Conservation (phyloP, 192 early-diverging fungal genomes). For the Gigaspora rosea region DNA sequence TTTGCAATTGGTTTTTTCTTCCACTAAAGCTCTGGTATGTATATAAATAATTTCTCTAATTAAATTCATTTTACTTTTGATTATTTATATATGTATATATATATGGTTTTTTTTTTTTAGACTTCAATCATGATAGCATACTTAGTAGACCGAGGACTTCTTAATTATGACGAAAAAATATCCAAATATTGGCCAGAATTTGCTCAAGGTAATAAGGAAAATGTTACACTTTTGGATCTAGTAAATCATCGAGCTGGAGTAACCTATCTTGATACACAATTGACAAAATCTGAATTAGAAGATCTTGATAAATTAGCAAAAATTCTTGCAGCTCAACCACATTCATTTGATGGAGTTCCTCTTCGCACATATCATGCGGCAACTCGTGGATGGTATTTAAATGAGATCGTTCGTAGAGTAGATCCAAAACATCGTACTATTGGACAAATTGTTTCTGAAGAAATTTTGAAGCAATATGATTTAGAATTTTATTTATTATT, state of each 20-base stretch:
- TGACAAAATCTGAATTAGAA: no score
- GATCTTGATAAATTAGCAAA: no score
- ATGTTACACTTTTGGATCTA: no score
- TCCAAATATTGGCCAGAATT: no score
- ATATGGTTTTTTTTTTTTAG: constrained; percentile 12
- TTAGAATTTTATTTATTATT: constrained; percentile 54
- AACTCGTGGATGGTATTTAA: no score
- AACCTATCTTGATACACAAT: no score
- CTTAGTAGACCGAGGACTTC: constrained; percentile 56
- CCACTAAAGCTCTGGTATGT: constrained; percentile 61
- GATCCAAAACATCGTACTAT: constrained; percentile 60
- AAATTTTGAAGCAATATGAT: constrained; percentile 35
- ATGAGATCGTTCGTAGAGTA: constrained; percentile 63
- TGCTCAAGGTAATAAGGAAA: no score
- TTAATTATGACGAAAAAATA: constrained; percentile 57
- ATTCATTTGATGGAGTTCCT: no score
- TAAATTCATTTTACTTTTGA: not conserved
- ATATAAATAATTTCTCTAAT: not conserved
- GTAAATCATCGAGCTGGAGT: no score
- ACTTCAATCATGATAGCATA: constrained; percentile 55
- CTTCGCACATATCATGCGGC: no score
- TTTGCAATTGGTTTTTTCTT: constrained; percentile 67
- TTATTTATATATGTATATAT: not conserved
- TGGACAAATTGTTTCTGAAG: constrained; percentile 57
- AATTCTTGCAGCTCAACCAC: no score